A percentile compares a stretch with the other conserved stretches of the same genome.
Conservation (phyloP, 345 rosid species). For the Eucalyptus shirleyi region DNA sequence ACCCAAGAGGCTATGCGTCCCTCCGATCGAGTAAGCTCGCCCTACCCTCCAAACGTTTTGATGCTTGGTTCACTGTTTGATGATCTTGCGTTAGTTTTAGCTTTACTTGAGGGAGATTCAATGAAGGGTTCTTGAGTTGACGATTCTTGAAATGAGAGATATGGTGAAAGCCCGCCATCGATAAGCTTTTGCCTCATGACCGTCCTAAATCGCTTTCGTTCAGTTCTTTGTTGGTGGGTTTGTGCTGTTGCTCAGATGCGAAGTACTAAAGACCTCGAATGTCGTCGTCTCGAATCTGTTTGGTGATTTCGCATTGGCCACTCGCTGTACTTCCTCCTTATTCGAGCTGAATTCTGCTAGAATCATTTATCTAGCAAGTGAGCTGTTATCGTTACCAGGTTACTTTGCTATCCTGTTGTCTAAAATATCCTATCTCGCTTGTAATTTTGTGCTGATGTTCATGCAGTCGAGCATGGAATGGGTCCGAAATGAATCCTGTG, state of each 20-base stretch:
- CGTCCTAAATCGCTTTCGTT: not conserved
- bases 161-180: not conserved
- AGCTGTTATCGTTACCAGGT: not conserved
- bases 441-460: no score
- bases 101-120: not conserved
- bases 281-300: not conserved
- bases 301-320: no score
- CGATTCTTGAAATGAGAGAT: not conserved
- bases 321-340: not conserved
- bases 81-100: no score
- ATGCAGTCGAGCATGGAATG: no score
- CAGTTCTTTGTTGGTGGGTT: not conserved
- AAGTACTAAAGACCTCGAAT: not conserved
- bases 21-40: no score
- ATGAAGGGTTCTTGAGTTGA: not conserved
- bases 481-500: no score
- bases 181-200: not conserved
- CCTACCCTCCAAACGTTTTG: accelerated
- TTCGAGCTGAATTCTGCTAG: not conserved
- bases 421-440: no score
- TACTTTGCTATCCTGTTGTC: not conserved
- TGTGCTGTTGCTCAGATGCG: not conserved
- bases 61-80: no score
- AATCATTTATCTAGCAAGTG: not conserved
- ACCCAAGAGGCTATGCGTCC: no score